phyloP scores from a whole-genome alignment of 164 flowering plant species.

The Echeveria elegans region DNA sequence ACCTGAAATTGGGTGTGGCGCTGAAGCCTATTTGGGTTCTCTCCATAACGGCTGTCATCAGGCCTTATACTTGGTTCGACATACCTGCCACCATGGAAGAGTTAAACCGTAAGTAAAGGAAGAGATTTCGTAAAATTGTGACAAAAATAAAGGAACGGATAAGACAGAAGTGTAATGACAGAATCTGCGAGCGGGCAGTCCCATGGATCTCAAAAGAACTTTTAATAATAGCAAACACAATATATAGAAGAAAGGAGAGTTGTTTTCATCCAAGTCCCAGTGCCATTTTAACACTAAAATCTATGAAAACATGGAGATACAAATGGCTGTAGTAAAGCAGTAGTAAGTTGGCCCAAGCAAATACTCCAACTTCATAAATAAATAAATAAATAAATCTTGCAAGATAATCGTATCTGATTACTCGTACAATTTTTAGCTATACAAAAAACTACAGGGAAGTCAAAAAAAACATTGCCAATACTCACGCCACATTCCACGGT shows the following conservation, averaged over 20 bases:
- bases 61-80: conserved; percentile 95
- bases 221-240: not conserved
- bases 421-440: not conserved
- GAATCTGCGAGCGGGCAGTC: not conserved
- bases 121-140: not conserved
- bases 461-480: conserved; percentile 5
- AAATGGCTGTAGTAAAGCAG: not conserved
- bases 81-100: conserved; percentile 46
- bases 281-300: not conserved
- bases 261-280: not conserved
- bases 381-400: not conserved
- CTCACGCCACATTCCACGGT: conserved; percentile 99
- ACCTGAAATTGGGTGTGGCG: conserved; percentile 98
- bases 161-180: not conserved
- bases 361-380: not conserved
- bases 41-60: conserved; percentile 99
- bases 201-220: not conserved
- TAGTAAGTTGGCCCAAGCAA: not conserved
- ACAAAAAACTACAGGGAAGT: not conserved
- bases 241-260: not conserved
- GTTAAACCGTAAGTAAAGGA: conserved; percentile 7
- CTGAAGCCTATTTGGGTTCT: conserved; percentile 94
- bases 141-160: not conserved
- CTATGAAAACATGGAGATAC: not conserved
- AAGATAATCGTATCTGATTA: not conserved